phyloP scores from a whole-genome alignment of 1,139 yeast genomes.

The Ogataea hybrid region DNA sequence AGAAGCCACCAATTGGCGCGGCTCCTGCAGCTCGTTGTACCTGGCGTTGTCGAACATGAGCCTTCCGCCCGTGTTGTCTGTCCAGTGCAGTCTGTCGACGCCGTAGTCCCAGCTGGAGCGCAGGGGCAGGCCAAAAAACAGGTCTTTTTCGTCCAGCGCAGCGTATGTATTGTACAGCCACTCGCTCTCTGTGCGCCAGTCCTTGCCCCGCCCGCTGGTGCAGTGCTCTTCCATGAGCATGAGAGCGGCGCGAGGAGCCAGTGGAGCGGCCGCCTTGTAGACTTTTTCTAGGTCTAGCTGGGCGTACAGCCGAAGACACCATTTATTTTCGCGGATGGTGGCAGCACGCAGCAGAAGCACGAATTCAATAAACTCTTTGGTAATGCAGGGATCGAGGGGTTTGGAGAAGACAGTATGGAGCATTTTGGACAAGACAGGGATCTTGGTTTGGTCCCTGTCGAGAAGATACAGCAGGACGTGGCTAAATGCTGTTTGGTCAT shows the following conservation, averaged over 20 bases:
- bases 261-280: conserved; percentile 38
- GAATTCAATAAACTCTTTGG: conserved; percentile 37
- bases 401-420: conserved; percentile 22
- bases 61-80: too few relatives aligned
- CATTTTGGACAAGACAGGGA: conserved; percentile 17
- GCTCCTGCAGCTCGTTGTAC: too few relatives aligned
- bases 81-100: too few relatives aligned
- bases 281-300: conserved; percentile 36
- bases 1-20: too few relatives aligned
- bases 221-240: conserved; percentile 54
- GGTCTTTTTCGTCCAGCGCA: too few relatives aligned
- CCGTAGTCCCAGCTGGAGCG: too few relatives aligned
- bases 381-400: background rate
- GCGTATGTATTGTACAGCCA: too few relatives aligned
- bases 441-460: conserved; percentile 17
- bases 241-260: conserved; percentile 46
- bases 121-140: too few relatives aligned
- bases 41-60: too few relatives aligned
- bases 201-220: conserved; percentile 15
- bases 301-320: conserved; percentile 38
- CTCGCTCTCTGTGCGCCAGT: conserved; percentile 21
- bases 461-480: conserved; percentile 31
- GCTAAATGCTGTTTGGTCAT: conserved; percentile 18
- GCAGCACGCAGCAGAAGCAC: conserved; percentile 47
- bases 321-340: conserved; percentile 33